phyloP scores from a whole-genome alignment of 1,139 yeast genomes.

The Yamadazyma spencermartinsiae region DNA sequence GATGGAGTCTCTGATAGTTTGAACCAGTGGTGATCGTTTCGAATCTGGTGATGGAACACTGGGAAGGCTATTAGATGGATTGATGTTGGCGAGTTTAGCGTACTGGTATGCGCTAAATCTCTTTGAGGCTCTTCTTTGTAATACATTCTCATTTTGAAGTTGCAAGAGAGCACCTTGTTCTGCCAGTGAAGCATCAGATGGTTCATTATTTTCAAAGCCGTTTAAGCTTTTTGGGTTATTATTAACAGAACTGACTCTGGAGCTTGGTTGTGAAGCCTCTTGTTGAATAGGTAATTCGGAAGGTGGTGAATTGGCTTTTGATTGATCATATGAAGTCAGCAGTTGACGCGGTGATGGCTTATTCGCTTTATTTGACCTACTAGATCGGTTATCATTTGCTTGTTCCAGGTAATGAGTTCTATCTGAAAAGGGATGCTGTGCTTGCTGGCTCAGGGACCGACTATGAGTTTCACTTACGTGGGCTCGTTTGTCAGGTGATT shows the following conservation, averaged over 20 bases:
- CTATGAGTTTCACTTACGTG: background rate
- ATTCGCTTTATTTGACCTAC: background rate
- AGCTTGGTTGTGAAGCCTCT: background rate
- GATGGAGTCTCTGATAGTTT: constrained; percentile 12
- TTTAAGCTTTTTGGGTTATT: background rate
- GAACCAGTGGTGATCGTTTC: constrained; percentile 10
- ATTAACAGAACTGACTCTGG: background rate
- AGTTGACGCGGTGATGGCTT: background rate
- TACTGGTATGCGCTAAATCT: constrained; percentile 92
- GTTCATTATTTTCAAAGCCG: background rate
- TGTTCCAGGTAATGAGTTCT: background rate
- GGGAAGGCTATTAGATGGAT: constrained; percentile 30
- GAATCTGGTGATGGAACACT: constrained; percentile 13
- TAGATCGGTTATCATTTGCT: background rate
- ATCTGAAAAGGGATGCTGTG: too few species aligned
- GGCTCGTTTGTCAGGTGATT: constrained; percentile 1
- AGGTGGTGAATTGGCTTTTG: background rate
- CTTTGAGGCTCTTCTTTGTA: constrained; percentile 89
- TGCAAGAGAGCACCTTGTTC: constrained; percentile 16
- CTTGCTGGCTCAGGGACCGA: background rate
- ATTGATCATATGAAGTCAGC: background rate
- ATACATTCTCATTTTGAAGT: constrained; percentile 17
- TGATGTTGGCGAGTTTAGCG: constrained; percentile 65
- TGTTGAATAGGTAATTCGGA: background rate
- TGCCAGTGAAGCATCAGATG: constrained; percentile 4